Base-by-base conservation (phyloP, 306 rosid species). In the Boehmeria nivea region DNA sequence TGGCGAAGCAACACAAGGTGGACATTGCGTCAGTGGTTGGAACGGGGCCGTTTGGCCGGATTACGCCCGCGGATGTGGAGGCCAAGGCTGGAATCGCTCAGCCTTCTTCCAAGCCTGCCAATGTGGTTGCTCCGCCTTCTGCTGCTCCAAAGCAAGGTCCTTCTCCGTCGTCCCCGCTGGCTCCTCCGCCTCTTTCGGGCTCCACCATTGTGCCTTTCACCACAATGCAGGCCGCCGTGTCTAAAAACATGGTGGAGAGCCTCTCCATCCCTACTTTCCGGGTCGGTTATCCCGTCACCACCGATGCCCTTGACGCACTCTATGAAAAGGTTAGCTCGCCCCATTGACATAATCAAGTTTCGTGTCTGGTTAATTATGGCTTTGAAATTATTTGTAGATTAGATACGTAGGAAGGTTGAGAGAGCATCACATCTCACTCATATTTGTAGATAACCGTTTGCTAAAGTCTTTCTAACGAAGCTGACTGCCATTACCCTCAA, bases 211-310 rank as follows among this genome's bases (percentile, higher is more conserved):
- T 86, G 42, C 83, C 95, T 9, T 90, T 90, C 58, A 90, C 95
- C 2, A 79, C 95, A 8, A 90, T 90, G 97, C 97, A 90, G 70
- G 76, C 81, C 0, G 95, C 90, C 0, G 95, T 90, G 27, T 72
- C 94, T 1, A 90, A 86, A 80, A 90, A 90, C 50, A 90, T 90
- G 97, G 16, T 83, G 72, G 97, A 81, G 33, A 86, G 94, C 67
- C 94, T 90, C 50, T 72, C 84, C 3, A 94, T 90, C 59, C 94
- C 96, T 5, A 78, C 94, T 0, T 88, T 85, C 77, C 86, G 86
- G 25, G 94, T 88, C 42, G 90, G 94, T 12, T 84, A 85, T 64
- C 86, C 94, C 0, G 77, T 88, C 31, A 60, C 54, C 47, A 85
- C 86, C 3, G 88, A 84, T 45, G 90, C 94, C 22, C 77, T 88